phyloP scores from a whole-genome alignment of 2,329 filamentous ascomycete genomes.

The Periglandula ipomoeae region DNA sequence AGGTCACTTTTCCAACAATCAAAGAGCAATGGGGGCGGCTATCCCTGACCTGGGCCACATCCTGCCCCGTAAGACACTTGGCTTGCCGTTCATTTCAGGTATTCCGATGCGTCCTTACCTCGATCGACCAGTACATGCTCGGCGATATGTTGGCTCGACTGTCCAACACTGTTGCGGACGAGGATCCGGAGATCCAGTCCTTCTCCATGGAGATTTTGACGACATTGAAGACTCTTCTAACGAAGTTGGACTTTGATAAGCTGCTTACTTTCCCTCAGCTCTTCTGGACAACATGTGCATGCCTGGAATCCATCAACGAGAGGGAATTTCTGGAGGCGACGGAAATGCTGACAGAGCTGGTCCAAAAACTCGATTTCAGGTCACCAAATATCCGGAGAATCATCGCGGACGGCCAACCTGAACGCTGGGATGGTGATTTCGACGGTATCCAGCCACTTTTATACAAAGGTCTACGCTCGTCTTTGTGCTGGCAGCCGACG shows the following conservation, averaged over 20 bases:
- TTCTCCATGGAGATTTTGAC: slow-evolving; percentile 98
- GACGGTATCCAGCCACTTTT: slow-evolving; percentile 78
- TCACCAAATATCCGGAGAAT: slow-evolving; percentile 58
- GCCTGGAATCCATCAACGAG: slow-evolving; percentile 93
- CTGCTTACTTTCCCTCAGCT: slow-evolving; percentile 86
- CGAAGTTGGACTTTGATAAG: slow-evolving; percentile 69
- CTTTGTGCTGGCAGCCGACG: slow-evolving; percentile 68
- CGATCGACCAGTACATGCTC: slow-evolving; percentile 85
- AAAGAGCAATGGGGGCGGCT: slow-evolving; percentile 87
- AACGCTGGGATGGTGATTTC: slow-evolving; percentile 82
- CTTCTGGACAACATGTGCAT: slow-evolving; percentile 97
- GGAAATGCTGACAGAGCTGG: slow-evolving; percentile 79
- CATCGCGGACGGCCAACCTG: slow-evolving; percentile 69
- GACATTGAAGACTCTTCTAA: slow-evolving; percentile 84
- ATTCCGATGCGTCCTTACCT: slow-evolving; percentile 86
- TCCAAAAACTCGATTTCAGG: slow-evolving; percentile 75
- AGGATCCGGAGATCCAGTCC: slow-evolving; percentile 86
- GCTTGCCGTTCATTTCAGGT: slow-evolving; percentile 97
- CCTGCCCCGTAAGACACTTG: slow-evolving; percentile 87
- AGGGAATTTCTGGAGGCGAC: slow-evolving; percentile 86
- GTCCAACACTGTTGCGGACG: slow-evolving; percentile 94
- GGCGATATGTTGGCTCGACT: slow-evolving; percentile 92
- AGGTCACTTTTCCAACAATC: slow-evolving; percentile 73
- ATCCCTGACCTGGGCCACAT: slow-evolving; percentile 91
- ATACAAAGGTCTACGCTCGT: slow-evolving; percentile 88